Conservation (phyloP, 2,329 filamentous ascomycete species). For the Lasiodiplodia sp. region DNA sequence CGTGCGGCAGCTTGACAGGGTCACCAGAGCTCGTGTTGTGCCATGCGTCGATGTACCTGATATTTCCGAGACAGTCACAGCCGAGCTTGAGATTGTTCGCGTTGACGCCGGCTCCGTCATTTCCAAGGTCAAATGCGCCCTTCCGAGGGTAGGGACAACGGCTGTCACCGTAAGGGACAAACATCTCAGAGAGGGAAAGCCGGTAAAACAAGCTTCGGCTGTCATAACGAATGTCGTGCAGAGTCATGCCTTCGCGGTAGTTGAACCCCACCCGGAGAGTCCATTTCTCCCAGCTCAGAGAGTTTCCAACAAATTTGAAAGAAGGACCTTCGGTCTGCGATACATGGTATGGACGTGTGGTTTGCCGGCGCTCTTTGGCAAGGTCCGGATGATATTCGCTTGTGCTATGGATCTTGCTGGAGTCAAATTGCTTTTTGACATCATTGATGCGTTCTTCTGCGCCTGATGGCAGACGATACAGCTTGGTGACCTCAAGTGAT, state of each 20-base stretch:
- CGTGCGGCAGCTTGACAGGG: constrained; percentile 49
- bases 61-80: constrained; percentile 54
- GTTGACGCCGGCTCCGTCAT: constrained; percentile 51
- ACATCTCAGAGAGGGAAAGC: constrained; percentile 53
- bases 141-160: constrained; percentile 52
- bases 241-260: constrained; percentile 52
- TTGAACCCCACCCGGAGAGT: constrained; percentile 54
- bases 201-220: constrained; percentile 51
- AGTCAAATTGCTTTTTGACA: constrained; percentile 49
- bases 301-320: constrained; percentile 35
- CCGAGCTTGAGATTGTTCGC: constrained; percentile 53
- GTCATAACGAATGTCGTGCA: constrained; percentile 52
- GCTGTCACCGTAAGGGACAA: constrained; percentile 54
- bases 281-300: constrained; percentile 54
- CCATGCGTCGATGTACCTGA: constrained; percentile 54
- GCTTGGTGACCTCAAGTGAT: constrained; percentile 57
- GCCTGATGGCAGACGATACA: constrained; percentile 57
- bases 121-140: constrained; percentile 54
- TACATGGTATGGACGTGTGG: constrained; percentile 34
- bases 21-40: constrained; percentile 45
- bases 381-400: constrained; percentile 40
- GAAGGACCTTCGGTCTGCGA: constrained; percentile 39
- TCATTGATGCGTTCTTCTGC: constrained; percentile 50
- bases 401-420: constrained; percentile 49
- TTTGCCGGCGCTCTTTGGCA: constrained; percentile 25